Evolutionary conservation across 1,284 basidiomycete genomes (phyloP), one percentile per base, ranked within the genome.

Genomic region (Cryptococcus deneoformans): DNA sequence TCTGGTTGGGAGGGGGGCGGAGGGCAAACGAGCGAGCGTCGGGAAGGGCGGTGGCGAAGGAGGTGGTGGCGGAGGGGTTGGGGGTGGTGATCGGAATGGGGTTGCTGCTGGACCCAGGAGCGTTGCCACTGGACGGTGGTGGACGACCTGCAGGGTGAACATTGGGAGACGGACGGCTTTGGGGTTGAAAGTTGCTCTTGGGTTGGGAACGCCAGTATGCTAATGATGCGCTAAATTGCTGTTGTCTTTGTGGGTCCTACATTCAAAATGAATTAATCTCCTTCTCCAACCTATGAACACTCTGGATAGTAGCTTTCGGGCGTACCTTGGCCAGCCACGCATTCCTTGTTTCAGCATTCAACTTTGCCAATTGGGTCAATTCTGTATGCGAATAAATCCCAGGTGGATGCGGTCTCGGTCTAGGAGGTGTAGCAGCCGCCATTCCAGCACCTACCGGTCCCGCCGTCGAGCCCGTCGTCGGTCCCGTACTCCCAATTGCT

Each of bases 41-140:
- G 36, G 58, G 58, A 11, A 60, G 46, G 42, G 58, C 54, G 20
- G 52, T 51, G 12, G 54, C 54, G 49, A 60, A 60, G 8, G 54
- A 51, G 24, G 53, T 24, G 35, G 20, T 40, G 38, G 24, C 29
- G 7, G 47, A 34, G 6, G 48, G 47, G 52, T 60, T 60, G 37
- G 54, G 48, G 42, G 16, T 14, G 48, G 20, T 56, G 20, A 20
- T 20, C 20, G 20, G 20, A 20, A 20, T 45, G 54, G 42, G 14
- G 43, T 14, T 38, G 42, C 36, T 38, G 36, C 34, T 53, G 3
- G 46, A 14, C 20, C 20, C 20, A 20, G 20, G 20, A 20, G 20
- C 20, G 20, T 20, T 20, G 20, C 20, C 20, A 20, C 20, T 20
- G 20, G 20, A 20, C 20, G 20, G 20, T 20, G 49, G 52, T 37